Base-by-base conservation (phyloP, 1,284 basidiomycete species). In the Lignosus rhinocerotis region DNA sequence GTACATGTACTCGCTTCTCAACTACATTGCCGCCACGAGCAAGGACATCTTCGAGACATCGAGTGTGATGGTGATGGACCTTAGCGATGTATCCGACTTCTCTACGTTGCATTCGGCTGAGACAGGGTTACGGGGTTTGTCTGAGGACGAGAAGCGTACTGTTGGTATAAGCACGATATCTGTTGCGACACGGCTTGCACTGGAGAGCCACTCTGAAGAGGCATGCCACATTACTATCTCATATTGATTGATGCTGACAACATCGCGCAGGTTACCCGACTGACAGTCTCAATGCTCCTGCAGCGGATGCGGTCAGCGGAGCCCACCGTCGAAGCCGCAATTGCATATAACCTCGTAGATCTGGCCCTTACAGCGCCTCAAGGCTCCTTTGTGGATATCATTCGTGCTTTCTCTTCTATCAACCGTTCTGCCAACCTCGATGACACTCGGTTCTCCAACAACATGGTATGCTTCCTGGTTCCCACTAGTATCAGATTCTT, bases 1-100 rank as follows among this genome's bases (percentile, higher is more conserved):
- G 2, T 94, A 94, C 65, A 92, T 97, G 85, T 98, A 98, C 73
- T 96, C 94, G 9, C 82, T 98, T 14, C 81, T 98, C 60, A 98
- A 98, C 70, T 92, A 93, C 69, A 89, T 98, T 56, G 86, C 90
- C 2, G 86, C 85, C 38, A 90, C 87, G 16, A 92, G 84, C 75
- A 89, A 88, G 72, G 93, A 88, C 55, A 80, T 85, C 42, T 81
- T 82, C 41, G 89, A 87, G 55, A 77, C 72, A 74, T 73, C 62
- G 69, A 78, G 19, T 74, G 80, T 54, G 58, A 80, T 25, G 73
- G 83, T 8, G 42, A 72, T 60, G 51, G 63, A 53, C 67, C 74
- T 51, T 64, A 72, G 33, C 69, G 68, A 69, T 16, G 43, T 61
- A 11, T 60, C 79, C 41, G 83, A 84, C 56, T 73, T 79, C 50